Base-by-base conservation (phyloP, 257 asterid genomes). In the Petrea volubilis region DNA sequence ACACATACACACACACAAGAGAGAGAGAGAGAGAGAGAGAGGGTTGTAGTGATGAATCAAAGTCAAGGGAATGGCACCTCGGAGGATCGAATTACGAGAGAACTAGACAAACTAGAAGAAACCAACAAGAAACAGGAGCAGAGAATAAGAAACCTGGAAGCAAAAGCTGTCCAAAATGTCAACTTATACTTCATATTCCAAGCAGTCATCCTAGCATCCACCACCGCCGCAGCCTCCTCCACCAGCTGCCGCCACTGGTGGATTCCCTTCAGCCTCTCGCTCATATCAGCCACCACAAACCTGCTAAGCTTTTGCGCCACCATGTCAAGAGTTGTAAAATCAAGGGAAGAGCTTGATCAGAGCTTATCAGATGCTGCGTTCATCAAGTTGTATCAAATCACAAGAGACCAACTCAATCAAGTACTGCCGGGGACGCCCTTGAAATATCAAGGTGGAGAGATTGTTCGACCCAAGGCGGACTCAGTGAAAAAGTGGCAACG, bases 101-200 rank as follows among this genome's bases (percentile, higher is more conserved):
- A 82, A 23, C 63, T 28, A 31, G 80, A 74, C 34, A 72, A 56
- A 64, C 64, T 63, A 67, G 86, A 78, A 0, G 66, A 64, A 69
- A 33, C 56, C 44, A 80, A 60, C 74, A 78, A 74, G 80, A 75
- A 78, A 61, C 74, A 80, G 13, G 86, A 82, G 57, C 78, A 79
- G 6, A 86, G 71, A 68, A 70, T 70, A 29, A 44, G 79, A 62
- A 66, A 61, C 61, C 72, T 78, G 51, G 90, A 82, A 75, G 12
- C 76, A 34, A 84, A 75, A 78, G 71, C 89, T 29, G 62, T 76
- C 64, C 89, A 86, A 46, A 84, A 82, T 75, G 46, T 84, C 64
- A 86, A 84, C 78, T 51, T 86, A 11, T 83, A 79, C 27, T 86
- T 81, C 74, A 75, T 84, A 15, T 84, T 86, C 71, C 89, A 86